phyloP scores from a whole-genome alignment of 495 filamentous ascomycete species.

The Xylaria acuta region DNA sequence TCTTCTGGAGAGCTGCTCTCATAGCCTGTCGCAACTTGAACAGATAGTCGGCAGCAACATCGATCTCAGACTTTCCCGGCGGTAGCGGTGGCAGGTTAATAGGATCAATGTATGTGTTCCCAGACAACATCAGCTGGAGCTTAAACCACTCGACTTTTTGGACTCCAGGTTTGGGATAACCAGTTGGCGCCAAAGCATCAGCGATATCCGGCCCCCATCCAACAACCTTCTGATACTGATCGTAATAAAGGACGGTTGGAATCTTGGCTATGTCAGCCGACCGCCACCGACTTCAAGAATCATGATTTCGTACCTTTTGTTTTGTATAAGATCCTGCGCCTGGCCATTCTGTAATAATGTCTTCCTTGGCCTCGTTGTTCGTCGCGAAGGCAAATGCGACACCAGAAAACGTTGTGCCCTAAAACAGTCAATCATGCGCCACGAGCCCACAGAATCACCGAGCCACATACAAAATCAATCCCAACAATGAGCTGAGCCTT shows the following conservation, averaged over 20 bases:
- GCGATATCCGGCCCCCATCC: slow-evolving; percentile 80
- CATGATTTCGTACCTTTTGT: slow-evolving; percentile 63
- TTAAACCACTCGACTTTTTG: slow-evolving; percentile 85
- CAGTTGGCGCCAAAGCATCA: slow-evolving; percentile 74
- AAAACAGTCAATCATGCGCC: slow-evolving; percentile 17
- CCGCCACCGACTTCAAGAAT: background rate
- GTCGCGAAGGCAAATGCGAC: slow-evolving; percentile 79
- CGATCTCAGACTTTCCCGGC: slow-evolving; percentile 78
- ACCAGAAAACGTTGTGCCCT: slow-evolving; percentile 79
- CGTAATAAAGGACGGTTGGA: slow-evolving; percentile 77
- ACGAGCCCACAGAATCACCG: background rate
- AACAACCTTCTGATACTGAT: slow-evolving; percentile 78
- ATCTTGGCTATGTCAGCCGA: slow-evolving; percentile 57
- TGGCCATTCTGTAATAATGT: slow-evolving; percentile 81
- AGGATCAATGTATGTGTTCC: slow-evolving; percentile 80
- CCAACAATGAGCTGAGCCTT: slow-evolving; percentile 82
- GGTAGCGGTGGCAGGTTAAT: slow-evolving; percentile 79
- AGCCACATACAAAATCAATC: slow-evolving; percentile 74
- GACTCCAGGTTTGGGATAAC: slow-evolving; percentile 76
- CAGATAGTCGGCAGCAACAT: slow-evolving; percentile 77
- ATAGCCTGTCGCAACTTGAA: slow-evolving; percentile 79
- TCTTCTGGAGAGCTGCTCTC: slow-evolving; percentile 75
- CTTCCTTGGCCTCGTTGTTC: slow-evolving; percentile 77
- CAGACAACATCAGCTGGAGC: slow-evolving; percentile 77
- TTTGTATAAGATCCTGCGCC: slow-evolving; percentile 77